Base-by-base conservation (phyloP, 305 asterid genomes). In the Fraxinus paxiana region DNA sequence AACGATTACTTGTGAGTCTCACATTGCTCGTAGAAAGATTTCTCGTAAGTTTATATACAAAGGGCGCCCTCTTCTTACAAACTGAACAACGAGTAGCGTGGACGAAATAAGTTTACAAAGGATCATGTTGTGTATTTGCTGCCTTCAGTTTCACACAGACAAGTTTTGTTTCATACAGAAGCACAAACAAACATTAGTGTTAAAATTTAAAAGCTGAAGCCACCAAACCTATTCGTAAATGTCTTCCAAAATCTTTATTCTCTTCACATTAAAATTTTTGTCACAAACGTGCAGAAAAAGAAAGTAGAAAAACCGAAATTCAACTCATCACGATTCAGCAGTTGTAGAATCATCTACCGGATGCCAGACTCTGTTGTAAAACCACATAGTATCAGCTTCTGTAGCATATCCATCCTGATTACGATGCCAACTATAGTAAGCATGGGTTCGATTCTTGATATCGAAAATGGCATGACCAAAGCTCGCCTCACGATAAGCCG, bases 401-500 rank as follows among this genome's bases (percentile, higher is more conserved):
- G 88, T 87, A 0, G 96, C 91, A 26, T 75, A 87, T 28, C 93
- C 92, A 31, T 93, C 96, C 7, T 93, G 92, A 71, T 91, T 93
- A 6, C 96, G 89, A 65, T 92, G 96, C 98, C 98, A 94, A 37
- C 91, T 84, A 69, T 84, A 92, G 82, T 87, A 87, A 37, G 96
- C 93, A 51, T 92, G 98, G 0, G 94, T 94, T 37, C 97, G 80
- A 82, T 94, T 92, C 91, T 92, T 90, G 41, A 94, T 91, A 4
- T 87, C 91, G 1, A 94, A 83, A n/a, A 83, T 91, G 7, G 95
- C 98, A 80, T 94, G 98, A 9, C 97, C 98, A 30, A 91, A 94
- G 84, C 98, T 94, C 0, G 98, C 93, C 89, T 94, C 98, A 0
- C 97, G 84, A 30, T 85, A 94, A 9, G 97, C 95, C 1, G 97